Evolutionary conservation across 306 rosid species (phyloP), one percentile per base, ranked within the genome.

Genomic region (Oxytropis ochrocephala): DNA sequence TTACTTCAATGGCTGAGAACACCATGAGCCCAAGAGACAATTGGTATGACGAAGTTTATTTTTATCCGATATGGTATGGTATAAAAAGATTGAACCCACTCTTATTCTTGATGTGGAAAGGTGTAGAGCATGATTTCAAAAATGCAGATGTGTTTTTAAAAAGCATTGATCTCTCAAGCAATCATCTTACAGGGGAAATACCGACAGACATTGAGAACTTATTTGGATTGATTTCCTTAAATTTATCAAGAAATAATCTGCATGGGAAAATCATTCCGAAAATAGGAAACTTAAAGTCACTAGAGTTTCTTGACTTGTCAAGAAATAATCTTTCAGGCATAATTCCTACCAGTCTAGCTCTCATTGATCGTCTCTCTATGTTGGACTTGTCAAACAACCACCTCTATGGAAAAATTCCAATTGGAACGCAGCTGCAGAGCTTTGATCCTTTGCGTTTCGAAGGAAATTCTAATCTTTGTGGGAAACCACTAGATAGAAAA

Each of bases 241-340:
- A 72, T 48, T 72, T 72, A 8, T 72, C 69, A 60, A 35, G 52
- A 2, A 72, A 72, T 29, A 38, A 24, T 7, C 35, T 60, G 5
- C 35, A 4, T 19, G 76, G 76, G 11, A 6, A 57, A 59, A 75
- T 75, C 33, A 38, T 52, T 5, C 3, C 52, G 0, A 5, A 58
- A 0, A n/a, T 67, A 11, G 69, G 74, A 19, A 66, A 60, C 29
- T 51, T 75, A 1, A 9, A 67, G 14, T 57, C 38, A 21, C 55
- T 75, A 0, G 69, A 75, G 18, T 75, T 29, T 13, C 75, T 75
- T 2, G 75, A 75, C 16, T 8, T 75, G 12, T 75, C 79, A 17
- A 57, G 67, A 58, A 75, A 75, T 14, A 36, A 54, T 12, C 14
- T 74, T 1, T 42, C 48, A 0, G 73, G 79, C 0, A 46, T 0